Evolutionary conservation across 1,139 yeast genomes (phyloP), one percentile per base, ranked within the genome.

Genomic region (Diutina rugosa): DNA sequence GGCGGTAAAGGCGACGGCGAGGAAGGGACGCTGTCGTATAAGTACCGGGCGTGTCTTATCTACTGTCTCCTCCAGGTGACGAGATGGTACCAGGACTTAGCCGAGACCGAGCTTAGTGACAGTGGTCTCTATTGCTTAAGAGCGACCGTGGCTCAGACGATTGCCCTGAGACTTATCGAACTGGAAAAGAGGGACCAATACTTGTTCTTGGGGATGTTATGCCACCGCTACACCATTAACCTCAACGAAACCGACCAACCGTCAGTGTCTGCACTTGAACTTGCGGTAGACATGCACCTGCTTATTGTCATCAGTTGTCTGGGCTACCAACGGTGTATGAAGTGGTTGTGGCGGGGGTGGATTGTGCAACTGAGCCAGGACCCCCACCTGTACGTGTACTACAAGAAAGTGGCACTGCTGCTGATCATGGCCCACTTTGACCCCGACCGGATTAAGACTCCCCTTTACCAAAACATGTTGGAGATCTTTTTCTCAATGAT

Each of bases 331-430:
- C 73, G 96, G 58, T 88, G 96, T 71, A 80, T 88, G 65, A 84
- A 85, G 62, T 90, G 96, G 96, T 70, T 90, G 56, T 90, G 97
- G 97, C 74, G 91, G 59, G 97, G 97, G 26, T 89, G 96, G 96
- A 87, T 90, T 59, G 77, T 87, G 53, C 96, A 89, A 69, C 80
- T 87, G 47, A 79, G 82, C n/a, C 69, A 67, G 18, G 88, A 87
- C 64, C 90, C 95, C 9, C 79, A 81, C 45, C 79, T 82, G 26
- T 90, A 86, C 63, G 84, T 82, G 45, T 65, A 84, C 59, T 88
- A 85, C 67, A 77, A 77, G 57, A 83, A 82, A 1, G 80, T 82
- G 21, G 76, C 83, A 1, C 81, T 85, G 32, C 74, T 82, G 5
- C 72, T 78, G 21, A 72, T 87, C 59, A 62, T 71, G 58, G 70